Percentiles rank a stretch among this genome's conserved stretches.
phyloP scores from a whole-genome alignment of 83 land plant species.

The Larix sibirica region DNA sequence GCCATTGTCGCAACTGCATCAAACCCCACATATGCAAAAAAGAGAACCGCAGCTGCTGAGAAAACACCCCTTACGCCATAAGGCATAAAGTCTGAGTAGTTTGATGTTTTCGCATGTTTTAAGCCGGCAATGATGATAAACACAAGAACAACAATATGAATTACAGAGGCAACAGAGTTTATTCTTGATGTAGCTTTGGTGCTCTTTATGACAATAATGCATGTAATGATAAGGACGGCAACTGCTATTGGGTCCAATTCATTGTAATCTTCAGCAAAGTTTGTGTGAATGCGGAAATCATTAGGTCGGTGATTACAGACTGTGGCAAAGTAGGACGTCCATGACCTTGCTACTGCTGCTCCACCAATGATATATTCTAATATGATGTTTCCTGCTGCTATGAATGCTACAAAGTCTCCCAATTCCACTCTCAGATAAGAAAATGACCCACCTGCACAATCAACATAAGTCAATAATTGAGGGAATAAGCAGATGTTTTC shows the following conservation, averaged over 20 bases:
- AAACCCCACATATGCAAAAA: slow-evolving; percentile 86
- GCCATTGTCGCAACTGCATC: slow-evolving; percentile 91
- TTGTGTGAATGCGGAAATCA: slow-evolving; percentile 68
- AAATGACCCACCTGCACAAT: slow-evolving; percentile 68
- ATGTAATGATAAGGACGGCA: slow-evolving; percentile 44
- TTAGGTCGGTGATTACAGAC: slow-evolving; percentile 48
- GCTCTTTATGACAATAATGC: slow-evolving; percentile 57
- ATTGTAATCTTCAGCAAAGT: slow-evolving; percentile 52
- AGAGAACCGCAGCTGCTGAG: slow-evolving; percentile 70
- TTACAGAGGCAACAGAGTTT: slow-evolving; percentile 77
- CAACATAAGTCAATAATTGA: too few species aligned
- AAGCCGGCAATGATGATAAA: slow-evolving; percentile 92
- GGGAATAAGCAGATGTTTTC: too few species aligned
- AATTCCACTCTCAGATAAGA: slow-evolving; percentile 86
- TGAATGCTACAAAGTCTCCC: slow-evolving; percentile 78
- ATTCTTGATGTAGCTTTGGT: slow-evolving; percentile 77
- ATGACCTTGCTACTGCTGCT: slow-evolving; percentile 75
- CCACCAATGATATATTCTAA: slow-evolving; percentile 72
- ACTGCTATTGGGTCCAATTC: slow-evolving; percentile 87
- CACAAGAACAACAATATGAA: slow-evolving; percentile 61
- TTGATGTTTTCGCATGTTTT: slow-evolving; percentile 61
- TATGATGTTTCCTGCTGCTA: slow-evolving; percentile 88
- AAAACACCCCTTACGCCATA: slow-evolving; percentile 76
- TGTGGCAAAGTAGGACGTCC: slow-evolving; percentile 86
- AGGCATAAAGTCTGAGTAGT: slow-evolving; percentile 60